phyloP scores from a whole-genome alignment of 169 alveolate species.

The Plasmodium ovale region DNA sequence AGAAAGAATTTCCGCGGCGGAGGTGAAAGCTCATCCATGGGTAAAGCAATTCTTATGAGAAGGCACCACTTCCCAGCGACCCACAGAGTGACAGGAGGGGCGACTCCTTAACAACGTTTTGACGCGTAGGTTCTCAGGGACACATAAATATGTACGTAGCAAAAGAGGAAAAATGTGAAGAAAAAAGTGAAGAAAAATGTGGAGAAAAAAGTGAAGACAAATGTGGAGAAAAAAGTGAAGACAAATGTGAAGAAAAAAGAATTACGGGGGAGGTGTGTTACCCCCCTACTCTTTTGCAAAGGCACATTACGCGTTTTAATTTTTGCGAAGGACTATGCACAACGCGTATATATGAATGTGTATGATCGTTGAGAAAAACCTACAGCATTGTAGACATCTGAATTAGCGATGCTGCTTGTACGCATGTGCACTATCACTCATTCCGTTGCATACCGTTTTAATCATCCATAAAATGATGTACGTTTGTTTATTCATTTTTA shows the following conservation, averaged over 20 bases:
- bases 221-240: too few relatives aligned
- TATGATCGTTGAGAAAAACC: too few relatives aligned
- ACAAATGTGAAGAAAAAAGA: not conserved
- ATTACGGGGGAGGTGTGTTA: too few relatives aligned
- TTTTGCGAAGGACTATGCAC: not conserved
- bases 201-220: not conserved
- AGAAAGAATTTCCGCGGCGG: constrained; percentile 65
- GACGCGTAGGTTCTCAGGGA: not conserved
- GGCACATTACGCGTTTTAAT: not conserved
- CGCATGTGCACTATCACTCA: too few relatives aligned
- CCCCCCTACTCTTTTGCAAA: too few relatives aligned
- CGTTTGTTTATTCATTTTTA: too few relatives aligned
- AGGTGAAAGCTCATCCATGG: constrained; percentile 73
- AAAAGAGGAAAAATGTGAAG: not conserved
- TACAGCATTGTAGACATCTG: too few relatives aligned
- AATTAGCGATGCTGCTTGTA: too few relatives aligned
- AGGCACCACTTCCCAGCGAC: not conserved
- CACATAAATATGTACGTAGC: not conserved
- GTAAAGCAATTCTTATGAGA: constrained; percentile 41
- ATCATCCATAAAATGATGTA: too few relatives aligned
- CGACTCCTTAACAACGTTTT: not conserved
- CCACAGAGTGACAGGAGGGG: not conserved
- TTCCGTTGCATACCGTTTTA: too few relatives aligned
- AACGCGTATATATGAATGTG: not conserved
- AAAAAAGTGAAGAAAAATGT: too few relatives aligned